phyloP scores from a whole-genome alignment of 192 early-diverging fungal genomes.

The Coemansia sp. region DNA sequence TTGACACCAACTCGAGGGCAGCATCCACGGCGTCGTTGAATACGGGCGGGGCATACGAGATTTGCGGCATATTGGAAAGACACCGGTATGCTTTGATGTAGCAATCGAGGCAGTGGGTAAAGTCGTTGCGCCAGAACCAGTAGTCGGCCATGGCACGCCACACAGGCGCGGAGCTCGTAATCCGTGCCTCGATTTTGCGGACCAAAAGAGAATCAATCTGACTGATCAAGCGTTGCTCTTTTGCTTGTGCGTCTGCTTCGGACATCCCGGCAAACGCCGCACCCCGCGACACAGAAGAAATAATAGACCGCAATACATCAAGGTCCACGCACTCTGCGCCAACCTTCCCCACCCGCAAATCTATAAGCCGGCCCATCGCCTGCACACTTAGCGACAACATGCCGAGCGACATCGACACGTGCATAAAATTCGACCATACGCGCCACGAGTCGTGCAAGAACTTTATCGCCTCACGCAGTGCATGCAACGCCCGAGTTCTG shows the following conservation, averaged over 20 bases:
- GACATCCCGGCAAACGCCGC: constrained; percentile 18
- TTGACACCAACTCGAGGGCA: constrained; percentile 72
- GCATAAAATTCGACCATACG: constrained; percentile 94
- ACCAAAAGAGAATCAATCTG: constrained; percentile 65
- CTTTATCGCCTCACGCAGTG: constrained; percentile 79
- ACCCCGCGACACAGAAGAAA: constrained; percentile 62
- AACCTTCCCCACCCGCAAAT: constrained; percentile 51
- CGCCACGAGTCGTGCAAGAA: constrained; percentile 79
- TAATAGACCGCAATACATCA: constrained; percentile 73
- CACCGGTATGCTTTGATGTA: constrained; percentile 82
- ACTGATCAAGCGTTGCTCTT: constrained; percentile 25
- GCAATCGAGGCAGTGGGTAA: constrained; percentile 71
- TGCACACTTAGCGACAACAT: constrained; percentile 81
- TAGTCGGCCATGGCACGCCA: constrained; percentile 79
- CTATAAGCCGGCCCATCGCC: constrained; percentile 82
- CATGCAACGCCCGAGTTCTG: constrained; percentile 73
- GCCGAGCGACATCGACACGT: constrained; percentile 70
- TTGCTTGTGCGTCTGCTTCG: constrained; percentile 53
- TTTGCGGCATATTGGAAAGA: constrained; percentile 70
- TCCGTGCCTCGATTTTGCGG: constrained; percentile 69
- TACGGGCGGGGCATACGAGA: constrained; percentile 65
- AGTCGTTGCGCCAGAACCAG: constrained; percentile 65
- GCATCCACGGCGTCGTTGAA: constrained; percentile 73
- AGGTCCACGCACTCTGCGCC: constrained; percentile 76
- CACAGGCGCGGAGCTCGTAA: constrained; percentile 70